Evolutionary conservation across 1,139 yeast genomes (phyloP).

Genomic region (Zygosaccharomyces pseudobailii): DNA sequence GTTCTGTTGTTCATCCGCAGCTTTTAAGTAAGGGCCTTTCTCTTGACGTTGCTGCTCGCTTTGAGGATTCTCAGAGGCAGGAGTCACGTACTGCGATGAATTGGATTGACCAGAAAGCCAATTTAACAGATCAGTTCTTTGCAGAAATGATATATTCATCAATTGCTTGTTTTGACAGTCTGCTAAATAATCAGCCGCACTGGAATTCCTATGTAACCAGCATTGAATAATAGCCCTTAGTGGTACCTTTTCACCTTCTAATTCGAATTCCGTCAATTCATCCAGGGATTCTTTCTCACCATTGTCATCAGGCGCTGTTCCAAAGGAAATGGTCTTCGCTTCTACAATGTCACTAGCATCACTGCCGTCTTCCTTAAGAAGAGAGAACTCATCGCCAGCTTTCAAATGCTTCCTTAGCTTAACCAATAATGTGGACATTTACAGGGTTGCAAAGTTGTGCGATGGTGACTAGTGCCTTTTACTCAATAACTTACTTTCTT

Average conservation of each 20-base stretch:
- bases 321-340: conserved; percentile 26
- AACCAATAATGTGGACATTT: conserved; percentile 13
- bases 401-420: conserved; percentile 22
- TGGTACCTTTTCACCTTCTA: conserved; percentile 48
- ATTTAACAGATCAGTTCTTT: conserved; percentile 75
- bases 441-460: not conserved
- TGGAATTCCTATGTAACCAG: conserved; percentile 70
- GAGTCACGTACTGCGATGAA: conserved; percentile 48
- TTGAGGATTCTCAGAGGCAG: conserved; percentile 2
- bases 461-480: too few relatives aligned
- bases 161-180: conserved; percentile 63
- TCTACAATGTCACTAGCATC: conserved; percentile 29
- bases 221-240: conserved; percentile 69
- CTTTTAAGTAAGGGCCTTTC: conserved; percentile 13
- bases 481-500: too few relatives aligned
- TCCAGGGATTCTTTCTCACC: conserved; percentile 34
- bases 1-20: conserved; percentile 18
- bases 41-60: conserved; percentile 3
- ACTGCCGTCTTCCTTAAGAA: conserved; percentile 23
- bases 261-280: conserved; percentile 51
- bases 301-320: conserved; percentile 6
- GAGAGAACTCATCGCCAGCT: conserved; percentile 15
- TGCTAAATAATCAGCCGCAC: conserved; percentile 77
- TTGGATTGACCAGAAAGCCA: conserved; percentile 72
- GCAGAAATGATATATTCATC: conserved; percentile 74